These are phyloP conservation scores for Scutellaria galericulata DNA, from an alignment of 257 asterid species.

Conservation along the genomic window DNA sequence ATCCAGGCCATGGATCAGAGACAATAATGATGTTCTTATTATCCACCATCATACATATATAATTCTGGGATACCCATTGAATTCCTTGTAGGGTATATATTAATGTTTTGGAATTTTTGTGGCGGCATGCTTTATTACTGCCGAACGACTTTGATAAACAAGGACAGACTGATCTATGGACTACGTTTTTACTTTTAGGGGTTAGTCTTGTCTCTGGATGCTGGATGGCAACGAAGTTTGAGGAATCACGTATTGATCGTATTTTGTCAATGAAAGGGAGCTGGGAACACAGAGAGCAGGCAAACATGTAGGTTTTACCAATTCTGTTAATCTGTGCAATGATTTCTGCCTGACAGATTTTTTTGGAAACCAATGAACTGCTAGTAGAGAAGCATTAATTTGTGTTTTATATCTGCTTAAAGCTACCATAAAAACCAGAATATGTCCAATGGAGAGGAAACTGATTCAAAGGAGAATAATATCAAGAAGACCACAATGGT, in stretches of 20 bases:
- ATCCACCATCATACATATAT: no score
- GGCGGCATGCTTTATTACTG: background rate
- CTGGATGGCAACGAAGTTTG: slow-evolving; percentile 17
- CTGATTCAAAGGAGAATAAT: slow-evolving; percentile 36
- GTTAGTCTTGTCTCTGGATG: slow-evolving; percentile 48
- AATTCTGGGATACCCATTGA: no score
- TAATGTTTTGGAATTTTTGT: background rate
- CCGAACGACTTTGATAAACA: background rate
- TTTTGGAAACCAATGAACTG: slow-evolving; percentile 1
- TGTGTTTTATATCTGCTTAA: background rate
- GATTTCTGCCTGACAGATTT: background rate
- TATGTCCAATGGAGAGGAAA: slow-evolving; percentile 29
- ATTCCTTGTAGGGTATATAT: background rate
- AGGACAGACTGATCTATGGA: background rate
- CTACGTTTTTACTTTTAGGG: slow-evolving; percentile 43
- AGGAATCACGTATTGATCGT: no score
- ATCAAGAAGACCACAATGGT: slow-evolving; percentile 36
- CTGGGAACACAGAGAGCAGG: no score
- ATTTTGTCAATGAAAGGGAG: no score
- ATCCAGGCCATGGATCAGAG: no score
- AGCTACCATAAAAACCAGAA: slow-evolving; percentile 11
- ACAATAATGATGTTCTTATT: no score
- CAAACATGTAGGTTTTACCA: background rate
- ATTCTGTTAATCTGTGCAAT: slow-evolving; percentile 1
- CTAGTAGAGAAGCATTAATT: slow-evolving; percentile 6